phyloP scores from a whole-genome alignment of 768 basidiomycete genomes.

The Paxillus ammoniavirescens region DNA sequence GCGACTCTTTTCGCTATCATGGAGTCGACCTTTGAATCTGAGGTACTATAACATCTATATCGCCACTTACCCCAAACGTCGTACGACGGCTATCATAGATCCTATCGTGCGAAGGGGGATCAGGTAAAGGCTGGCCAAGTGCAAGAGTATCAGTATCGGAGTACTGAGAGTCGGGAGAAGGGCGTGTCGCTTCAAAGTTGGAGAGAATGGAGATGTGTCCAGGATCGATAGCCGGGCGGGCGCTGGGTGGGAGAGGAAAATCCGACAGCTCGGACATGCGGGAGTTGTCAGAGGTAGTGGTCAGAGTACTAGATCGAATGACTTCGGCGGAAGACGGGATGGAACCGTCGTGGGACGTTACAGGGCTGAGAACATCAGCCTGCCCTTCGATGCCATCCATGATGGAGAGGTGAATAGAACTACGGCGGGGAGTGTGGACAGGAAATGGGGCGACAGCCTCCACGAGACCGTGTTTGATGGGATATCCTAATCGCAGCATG shows the following conservation, averaged over 20 bases:
- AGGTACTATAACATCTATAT: constrained; percentile 16
- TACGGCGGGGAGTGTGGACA: constrained; percentile 7
- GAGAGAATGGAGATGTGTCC: constrained; percentile 40
- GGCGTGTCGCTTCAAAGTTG: constrained; percentile 34
- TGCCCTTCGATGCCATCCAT: constrained; percentile 11
- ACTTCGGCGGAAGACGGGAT: constrained; percentile 28
- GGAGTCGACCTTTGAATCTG: constrained; percentile 9
- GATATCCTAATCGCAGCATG: constrained; percentile 15
- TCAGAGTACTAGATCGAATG: constrained; percentile 59
- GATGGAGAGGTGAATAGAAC: constrained; percentile 25
- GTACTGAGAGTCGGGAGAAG: constrained; percentile 1
- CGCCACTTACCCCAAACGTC: constrained; percentile 28
- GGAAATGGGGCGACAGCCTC: constrained; percentile 15
- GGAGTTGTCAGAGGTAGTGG: constrained; percentile 51
- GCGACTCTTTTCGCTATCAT: constrained; percentile 5
- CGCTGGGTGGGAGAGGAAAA: constrained; percentile 61
- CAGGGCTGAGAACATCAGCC: constrained; percentile 6
- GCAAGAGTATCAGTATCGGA: neutral
- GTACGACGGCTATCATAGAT: constrained; percentile 17
- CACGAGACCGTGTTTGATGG: constrained; percentile 20
- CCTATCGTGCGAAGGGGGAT: constrained; percentile 2
- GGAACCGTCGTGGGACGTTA: constrained; percentile 20
- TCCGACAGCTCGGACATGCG: constrained; percentile 72
- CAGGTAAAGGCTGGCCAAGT: constrained; percentile 3
- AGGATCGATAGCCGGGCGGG: constrained; percentile 7